These are phyloP conservation scores for Aspergillus caelatus DNA, from an alignment of 2,329 filamentous ascomycete genomes.

Conservation along the genomic window DNA sequence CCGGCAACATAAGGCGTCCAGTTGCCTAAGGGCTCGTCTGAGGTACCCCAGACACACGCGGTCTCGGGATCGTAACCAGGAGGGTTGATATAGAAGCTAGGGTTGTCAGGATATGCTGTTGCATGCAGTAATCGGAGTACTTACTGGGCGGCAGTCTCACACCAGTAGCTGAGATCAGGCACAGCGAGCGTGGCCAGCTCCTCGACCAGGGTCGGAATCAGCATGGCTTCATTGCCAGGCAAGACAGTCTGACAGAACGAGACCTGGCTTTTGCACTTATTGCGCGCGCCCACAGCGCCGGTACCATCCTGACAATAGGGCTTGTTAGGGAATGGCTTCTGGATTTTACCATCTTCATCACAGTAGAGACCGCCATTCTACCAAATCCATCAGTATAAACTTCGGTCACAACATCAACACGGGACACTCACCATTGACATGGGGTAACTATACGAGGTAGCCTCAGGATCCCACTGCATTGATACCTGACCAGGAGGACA, in stretches of 20 bases:
- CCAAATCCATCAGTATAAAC: constrained; percentile 19
- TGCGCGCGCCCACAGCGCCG: constrained; percentile 66
- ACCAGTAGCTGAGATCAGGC: constrained; percentile 72
- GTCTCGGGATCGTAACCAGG: constrained; percentile 63
- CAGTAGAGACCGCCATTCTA: constrained; percentile 77
- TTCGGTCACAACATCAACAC: constrained; percentile 9
- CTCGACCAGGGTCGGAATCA: constrained; percentile 73
- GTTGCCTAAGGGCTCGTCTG: constrained; percentile 67
- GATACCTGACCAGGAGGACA: constrained; percentile 76
- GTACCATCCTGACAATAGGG: constrained; percentile 72
- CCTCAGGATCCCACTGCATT: constrained; percentile 75
- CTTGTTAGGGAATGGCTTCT: constrained; percentile 69
- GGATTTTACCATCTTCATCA: constrained; percentile 64
- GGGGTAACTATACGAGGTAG: constrained; percentile 67
- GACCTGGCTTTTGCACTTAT: constrained; percentile 63
- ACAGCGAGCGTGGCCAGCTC: constrained; percentile 66
- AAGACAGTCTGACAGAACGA: constrained; percentile 80
- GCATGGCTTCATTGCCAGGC: constrained; percentile 79
- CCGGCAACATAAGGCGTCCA: constrained; percentile 78
- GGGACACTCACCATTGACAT: constrained; percentile 67
- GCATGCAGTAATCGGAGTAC: constrained; percentile 34
- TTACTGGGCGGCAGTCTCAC: constrained; percentile 72
- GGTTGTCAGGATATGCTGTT: neutral
- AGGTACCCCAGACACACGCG: constrained; percentile 73
- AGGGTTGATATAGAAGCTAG: constrained; percentile 75